Conservation (phyloP, 1,284 basidiomycete species). For the Earliella scabrosa region DNA sequence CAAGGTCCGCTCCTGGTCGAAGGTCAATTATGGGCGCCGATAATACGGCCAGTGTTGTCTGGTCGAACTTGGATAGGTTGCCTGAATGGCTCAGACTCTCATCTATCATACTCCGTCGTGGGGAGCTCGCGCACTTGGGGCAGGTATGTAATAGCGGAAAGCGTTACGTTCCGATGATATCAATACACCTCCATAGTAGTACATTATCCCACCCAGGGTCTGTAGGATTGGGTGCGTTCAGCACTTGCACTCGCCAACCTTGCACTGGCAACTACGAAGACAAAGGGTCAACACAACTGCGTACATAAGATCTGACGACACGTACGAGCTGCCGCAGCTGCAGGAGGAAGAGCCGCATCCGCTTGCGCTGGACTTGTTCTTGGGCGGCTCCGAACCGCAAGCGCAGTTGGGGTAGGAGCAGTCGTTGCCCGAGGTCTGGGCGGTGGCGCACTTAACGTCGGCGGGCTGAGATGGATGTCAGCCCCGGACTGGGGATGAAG, state of each 20-base stretch:
- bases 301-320: neutral
- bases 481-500: neutral
- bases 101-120: too few species aligned
- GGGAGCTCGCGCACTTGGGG: too few species aligned
- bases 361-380: conserved; percentile 27
- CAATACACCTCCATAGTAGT: conserved; percentile 8
- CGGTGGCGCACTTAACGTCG: conserved; percentile 34
- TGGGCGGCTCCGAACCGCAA: conserved; percentile 32
- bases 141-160: too few species aligned
- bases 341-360: conserved; percentile 21
- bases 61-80: too few species aligned
- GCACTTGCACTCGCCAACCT: conserved; percentile 27
- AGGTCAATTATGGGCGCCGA: too few species aligned
- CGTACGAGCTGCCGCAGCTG: conserved; percentile 17
- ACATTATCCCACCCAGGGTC: too few species aligned
- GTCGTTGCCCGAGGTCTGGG: conserved; percentile 25
- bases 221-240: too few species aligned
- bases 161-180: neutral
- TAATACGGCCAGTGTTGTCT: too few species aligned
- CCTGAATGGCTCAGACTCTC: too few species aligned
- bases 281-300: neutral
- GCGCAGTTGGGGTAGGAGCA: conserved; percentile 36
- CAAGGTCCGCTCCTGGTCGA: too few species aligned
- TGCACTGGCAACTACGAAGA: conserved; percentile 18
- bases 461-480: neutral